A percentile compares a stretch with the other conserved stretches of the same genome.
Evolutionary conservation across 371 early-diverging fungal species (phyloP).

Genomic region (Gilbertella persicaria): DNA sequence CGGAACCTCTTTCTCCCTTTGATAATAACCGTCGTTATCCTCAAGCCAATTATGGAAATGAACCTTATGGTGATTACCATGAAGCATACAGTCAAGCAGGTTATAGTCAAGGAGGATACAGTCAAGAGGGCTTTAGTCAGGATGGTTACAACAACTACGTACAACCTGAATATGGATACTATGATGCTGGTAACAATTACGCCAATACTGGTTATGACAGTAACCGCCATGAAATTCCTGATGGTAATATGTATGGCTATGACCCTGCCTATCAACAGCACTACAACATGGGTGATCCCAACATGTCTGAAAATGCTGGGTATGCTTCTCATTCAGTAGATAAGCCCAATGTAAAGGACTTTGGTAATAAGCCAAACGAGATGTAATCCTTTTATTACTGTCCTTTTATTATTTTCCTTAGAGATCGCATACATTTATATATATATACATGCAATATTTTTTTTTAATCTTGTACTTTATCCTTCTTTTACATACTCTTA

Average conservation of each 20-base stretch:
- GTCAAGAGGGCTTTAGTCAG: slow-evolving; percentile 7
- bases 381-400: slow-evolving; percentile 4
- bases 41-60: slow-evolving; percentile 8
- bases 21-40: slow-evolving; percentile 22
- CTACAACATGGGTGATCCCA: slow-evolving; percentile 11
- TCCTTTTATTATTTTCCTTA: no score
- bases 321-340: neutral
- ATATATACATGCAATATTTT: no score
- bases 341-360: slow-evolving; percentile 21
- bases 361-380: slow-evolving; percentile 19
- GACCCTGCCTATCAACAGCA: slow-evolving; percentile 4
- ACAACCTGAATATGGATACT: slow-evolving; percentile 19
- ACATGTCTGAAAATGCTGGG: slow-evolving; percentile 12
- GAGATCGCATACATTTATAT: no score
- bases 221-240: slow-evolving; percentile 7
- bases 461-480: no score
- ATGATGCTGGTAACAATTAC: slow-evolving; percentile 1
- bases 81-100: slow-evolving; percentile 22
- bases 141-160: slow-evolving; percentile 3
- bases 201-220: slow-evolving; percentile 21
- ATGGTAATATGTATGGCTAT: neutral
- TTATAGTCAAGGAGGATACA: slow-evolving; percentile 18
- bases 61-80: slow-evolving; percentile 16
- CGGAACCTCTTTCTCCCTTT: slow-evolving; percentile 23
- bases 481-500: no score